A percentile compares a stretch with the other conserved stretches of the same genome.
phyloP scores from a whole-genome alignment of 176 grass and related monocot species.

The Puccinellia tenuiflora region DNA sequence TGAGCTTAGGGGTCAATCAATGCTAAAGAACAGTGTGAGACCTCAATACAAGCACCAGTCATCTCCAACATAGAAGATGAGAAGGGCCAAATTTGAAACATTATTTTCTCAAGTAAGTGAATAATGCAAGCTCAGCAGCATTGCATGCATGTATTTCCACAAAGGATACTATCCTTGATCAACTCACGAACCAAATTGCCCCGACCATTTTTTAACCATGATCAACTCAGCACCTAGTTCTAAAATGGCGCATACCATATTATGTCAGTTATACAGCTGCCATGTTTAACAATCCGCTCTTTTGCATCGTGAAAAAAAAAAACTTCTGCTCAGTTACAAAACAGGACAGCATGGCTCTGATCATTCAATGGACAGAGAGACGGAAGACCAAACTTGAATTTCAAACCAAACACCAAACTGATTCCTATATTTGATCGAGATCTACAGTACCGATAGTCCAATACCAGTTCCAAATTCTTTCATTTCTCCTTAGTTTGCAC shows the following conservation, averaged over 20 bases:
- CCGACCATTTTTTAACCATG: neutral
- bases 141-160: neutral
- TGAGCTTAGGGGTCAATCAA: neutral
- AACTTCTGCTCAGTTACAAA: neutral
- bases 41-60: neutral
- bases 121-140: neutral
- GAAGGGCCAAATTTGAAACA: neutral
- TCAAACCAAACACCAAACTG: neutral
- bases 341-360: neutral
- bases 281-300: neutral
- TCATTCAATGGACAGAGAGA: neutral
- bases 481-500: conserved; percentile 1
- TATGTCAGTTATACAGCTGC: neutral
- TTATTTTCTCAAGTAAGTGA: neutral
- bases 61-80: neutral
- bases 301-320: neutral
- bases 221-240: neutral
- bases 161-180: neutral
- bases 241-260: neutral
- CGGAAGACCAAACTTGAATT: neutral
- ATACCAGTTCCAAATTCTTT: neutral
- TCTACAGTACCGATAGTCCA: neutral
- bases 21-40: neutral
- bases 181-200: neutral
- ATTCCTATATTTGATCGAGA: neutral